Evolutionary conservation across 148 eudicot species (phyloP).

Genomic region (Spergularia bocconei): DNA sequence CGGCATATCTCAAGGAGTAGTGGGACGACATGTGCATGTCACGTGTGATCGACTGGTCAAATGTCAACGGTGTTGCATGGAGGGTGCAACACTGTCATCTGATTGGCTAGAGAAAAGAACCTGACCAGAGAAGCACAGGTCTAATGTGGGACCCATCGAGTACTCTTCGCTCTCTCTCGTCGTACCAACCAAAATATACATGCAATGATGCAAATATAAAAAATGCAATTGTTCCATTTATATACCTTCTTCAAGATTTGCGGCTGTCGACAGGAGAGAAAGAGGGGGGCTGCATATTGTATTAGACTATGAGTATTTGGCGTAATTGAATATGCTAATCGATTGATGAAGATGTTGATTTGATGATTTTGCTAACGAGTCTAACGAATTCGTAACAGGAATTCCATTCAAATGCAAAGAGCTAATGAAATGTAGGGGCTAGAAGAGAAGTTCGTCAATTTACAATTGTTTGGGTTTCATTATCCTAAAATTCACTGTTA

Average conservation of each 20-base stretch:
- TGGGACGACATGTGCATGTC: constrained; percentile 12
- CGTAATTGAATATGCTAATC: neutral
- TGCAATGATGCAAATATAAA: neutral
- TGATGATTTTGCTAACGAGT: no score
- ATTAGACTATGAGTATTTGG: neutral
- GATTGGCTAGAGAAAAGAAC: constrained; percentile 10
- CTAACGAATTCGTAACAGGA: no score
- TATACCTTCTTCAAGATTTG: constrained; percentile 17
- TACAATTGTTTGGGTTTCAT: no score
- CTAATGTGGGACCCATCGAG: constrained; percentile 6
- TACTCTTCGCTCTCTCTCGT: neutral
- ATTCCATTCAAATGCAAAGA: no score
- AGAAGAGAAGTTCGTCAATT: no score
- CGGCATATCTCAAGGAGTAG: neutral
- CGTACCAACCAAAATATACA: constrained; percentile 11
- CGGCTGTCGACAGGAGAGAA: constrained; percentile 26
- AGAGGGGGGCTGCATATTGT: no score
- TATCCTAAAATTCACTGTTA: no score
- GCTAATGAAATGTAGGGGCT: no score
- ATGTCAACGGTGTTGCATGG: constrained; percentile 15
- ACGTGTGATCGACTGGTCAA: constrained; percentile 11
- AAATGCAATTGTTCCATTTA: neutral
- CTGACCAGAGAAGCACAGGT: neutral
- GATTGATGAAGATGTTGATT: neutral
- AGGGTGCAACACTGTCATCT: neutral